Evolutionary conservation across 1,284 basidiomycete species (phyloP), one percentile per base, ranked within the genome.

Genomic region (Irpex rosettiformis): DNA sequence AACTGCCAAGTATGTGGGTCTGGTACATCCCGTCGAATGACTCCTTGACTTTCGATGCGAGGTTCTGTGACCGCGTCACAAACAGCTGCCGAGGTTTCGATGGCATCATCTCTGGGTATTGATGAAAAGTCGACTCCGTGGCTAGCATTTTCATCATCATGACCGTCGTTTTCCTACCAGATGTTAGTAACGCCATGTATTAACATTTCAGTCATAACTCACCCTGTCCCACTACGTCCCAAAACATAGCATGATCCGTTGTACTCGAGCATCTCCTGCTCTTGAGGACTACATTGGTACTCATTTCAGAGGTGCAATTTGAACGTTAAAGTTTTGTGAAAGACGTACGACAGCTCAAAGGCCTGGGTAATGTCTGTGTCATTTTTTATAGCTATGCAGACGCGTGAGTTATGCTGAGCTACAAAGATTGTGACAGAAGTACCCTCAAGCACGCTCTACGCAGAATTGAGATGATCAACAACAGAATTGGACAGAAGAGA

Each of bases 161-260:
- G 0, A 83, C 83, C 0, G 86, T 87, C 0, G 85, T 89, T 78
- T 89, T 88, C 1, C 85, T 87, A 29, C 30, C 13, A 21, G 7
- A 16, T 8, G 2, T 43, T 40, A 54, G 28, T 21, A 24, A 11
- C 33, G 33, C 11, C 33, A 16, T 37, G n/a, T 10, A 42, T 21
- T 22, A 11, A 54, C 21, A n/a, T 6, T 21, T n/a, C 7, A 22
- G 37, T 5, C 13, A 59, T 73, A 16, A 65, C n/a, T n/a, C n/a
- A 85, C 85, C 86, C 85, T 0, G 86, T 89, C 3, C 87, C 87
- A 61, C 86, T 88, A 28, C 88, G 75, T 0, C 86, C 88, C 2
- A 88, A 65, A 13, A 89, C 84, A 65, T 83, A 87, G 58, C 83
- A 85, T 0, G 85, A 86, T 1, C 73, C 70, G 0, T 70, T 70